A percentile compares a stretch with the other conserved stretches of the same genome.
Evolutionary conservation across 495 filamentous ascomycete species (phyloP).

Genomic region (Chaetomium cochliodes): DNA sequence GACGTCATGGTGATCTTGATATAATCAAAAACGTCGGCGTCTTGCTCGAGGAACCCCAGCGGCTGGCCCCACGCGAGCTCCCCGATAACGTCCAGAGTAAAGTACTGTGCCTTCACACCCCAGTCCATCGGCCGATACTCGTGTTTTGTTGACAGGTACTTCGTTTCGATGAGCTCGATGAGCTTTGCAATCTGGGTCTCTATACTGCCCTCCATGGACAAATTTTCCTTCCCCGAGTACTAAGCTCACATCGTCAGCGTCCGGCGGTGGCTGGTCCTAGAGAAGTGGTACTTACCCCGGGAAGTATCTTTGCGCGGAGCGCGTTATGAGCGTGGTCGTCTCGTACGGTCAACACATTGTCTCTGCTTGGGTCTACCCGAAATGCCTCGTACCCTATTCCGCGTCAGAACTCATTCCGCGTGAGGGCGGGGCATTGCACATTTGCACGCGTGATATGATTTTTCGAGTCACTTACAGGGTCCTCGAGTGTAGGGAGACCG

Average conservation of each 20-base stretch:
- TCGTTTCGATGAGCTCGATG: conserved; percentile 38
- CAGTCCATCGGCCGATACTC: conserved; percentile 49
- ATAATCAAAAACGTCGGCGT: conserved; percentile 32
- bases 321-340: background rate
- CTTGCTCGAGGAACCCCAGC: conserved; percentile 34
- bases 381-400: background rate
- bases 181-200: conserved; percentile 47
- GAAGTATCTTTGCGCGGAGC: background rate
- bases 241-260: background rate
- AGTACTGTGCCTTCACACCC: conserved; percentile 48
- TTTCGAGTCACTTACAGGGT: background rate
- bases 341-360: background rate
- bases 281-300: background rate
- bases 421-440: background rate
- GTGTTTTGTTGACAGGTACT: conserved; percentile 55
- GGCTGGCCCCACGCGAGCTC: conserved; percentile 31
- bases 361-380: background rate
- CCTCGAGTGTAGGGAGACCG: background rate
- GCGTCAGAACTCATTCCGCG: background rate
- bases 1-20: conserved; percentile 26
- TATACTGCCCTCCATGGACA: conserved; percentile 39
- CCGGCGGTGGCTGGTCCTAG: background rate
- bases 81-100: conserved; percentile 64
- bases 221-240: conserved; percentile 45
- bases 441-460: background rate